These are phyloP conservation scores for Przewalskia tangutica DNA, from an alignment of 257 asterid genomes.

Conservation along the genomic window DNA sequence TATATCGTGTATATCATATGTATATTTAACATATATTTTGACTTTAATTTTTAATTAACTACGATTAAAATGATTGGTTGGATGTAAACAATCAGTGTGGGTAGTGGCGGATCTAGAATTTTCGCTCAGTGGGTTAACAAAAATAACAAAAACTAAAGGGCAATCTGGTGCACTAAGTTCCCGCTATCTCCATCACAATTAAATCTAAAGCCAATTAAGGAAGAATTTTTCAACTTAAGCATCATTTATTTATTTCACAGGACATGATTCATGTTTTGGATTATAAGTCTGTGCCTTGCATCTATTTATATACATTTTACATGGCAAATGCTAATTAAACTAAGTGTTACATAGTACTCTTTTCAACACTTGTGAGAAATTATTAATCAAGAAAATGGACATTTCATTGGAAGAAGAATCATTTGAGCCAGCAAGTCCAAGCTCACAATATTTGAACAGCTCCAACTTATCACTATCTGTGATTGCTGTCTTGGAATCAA, in stretches of 20 bases:
- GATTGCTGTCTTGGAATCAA: constrained; percentile 13
- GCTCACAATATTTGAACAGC: constrained; percentile 15
- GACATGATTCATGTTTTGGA: background rate
- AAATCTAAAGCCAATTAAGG: background rate
- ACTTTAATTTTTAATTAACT: no score
- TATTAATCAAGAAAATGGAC: constrained; percentile 4
- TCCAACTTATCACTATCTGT: constrained; percentile 14
- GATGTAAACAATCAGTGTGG: no score
- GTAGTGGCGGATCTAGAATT: no score
- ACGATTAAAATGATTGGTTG: background rate
- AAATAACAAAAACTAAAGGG: no score
- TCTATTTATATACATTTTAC: background rate
- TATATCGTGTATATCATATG: no score
- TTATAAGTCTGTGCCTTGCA: background rate
- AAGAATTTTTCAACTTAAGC: background rate
- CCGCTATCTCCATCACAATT: background rate
- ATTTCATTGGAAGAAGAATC: constrained; percentile 7
- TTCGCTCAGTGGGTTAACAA: no score
- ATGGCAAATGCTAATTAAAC: background rate
- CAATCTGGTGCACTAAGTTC: no score
- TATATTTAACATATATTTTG: background rate
- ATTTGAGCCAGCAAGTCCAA: constrained; percentile 21
- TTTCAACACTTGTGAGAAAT: background rate
- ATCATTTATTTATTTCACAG: background rate
- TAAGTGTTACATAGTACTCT: background rate